A percentile compares a stretch with the other conserved stretches of the same genome.
phyloP scores from a whole-genome alignment of 73 alveolate species.

The Blepharisma stoltei region DNA sequence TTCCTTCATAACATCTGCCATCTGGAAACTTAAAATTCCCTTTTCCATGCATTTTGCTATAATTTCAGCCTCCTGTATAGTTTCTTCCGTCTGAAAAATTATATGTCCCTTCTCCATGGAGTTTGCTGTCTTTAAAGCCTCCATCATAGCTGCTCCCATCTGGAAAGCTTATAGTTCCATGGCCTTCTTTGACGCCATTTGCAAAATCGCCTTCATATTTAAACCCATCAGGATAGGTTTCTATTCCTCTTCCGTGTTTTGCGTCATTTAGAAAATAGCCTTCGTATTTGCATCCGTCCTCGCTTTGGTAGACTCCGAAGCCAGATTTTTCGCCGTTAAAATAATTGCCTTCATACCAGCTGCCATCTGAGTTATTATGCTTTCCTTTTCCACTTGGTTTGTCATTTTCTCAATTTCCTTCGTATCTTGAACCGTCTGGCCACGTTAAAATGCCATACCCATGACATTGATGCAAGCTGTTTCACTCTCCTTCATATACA shows the following conservation, averaged over 20 bases:
- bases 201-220: constrained; percentile 36
- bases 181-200: constrained; percentile 42
- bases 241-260: constrained; percentile 79
- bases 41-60: constrained; percentile 39
- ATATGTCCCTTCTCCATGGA: constrained; percentile 41
- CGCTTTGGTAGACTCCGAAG: constrained; percentile 41
- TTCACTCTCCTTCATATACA: constrained; percentile 2
- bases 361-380: constrained; percentile 50
- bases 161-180: constrained; percentile 36
- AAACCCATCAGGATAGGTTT: constrained; percentile 59
- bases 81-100: constrained; percentile 39
- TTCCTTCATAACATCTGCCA: constrained; percentile 63
- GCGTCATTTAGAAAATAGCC: constrained; percentile 72
- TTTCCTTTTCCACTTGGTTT: constrained; percentile 76
- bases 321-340: constrained; percentile 50
- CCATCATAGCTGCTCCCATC: constrained; percentile 49
- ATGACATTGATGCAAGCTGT: constrained; percentile 5
- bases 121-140: constrained; percentile 35
- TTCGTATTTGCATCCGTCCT: constrained; percentile 58
- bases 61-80: constrained; percentile 59
- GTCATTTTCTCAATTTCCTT: constrained; percentile 56
- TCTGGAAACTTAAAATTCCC: constrained; percentile 63
- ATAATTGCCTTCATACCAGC: constrained; percentile 59
- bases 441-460: constrained; percentile 39
- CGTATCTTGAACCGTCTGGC: constrained; percentile 50